Evolutionary conservation across 2,329 filamentous ascomycete genomes (phyloP), one percentile per base, ranked within the genome.

Genomic region (Hymenoscyphus infarciens): DNA sequence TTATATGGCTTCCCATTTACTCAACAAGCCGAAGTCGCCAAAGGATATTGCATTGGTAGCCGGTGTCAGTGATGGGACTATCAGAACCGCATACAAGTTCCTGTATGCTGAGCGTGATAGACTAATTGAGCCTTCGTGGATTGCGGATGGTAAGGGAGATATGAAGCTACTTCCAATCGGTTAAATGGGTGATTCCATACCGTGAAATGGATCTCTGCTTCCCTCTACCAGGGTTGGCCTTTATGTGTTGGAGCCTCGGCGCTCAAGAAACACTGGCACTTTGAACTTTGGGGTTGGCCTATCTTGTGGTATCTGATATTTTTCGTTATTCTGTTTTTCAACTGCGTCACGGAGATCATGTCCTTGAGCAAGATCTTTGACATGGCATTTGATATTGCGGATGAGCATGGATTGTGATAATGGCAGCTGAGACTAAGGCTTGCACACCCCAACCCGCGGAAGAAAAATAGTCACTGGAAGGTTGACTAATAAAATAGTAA

Each of bases 51-150:
- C 92, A 5, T 77, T 78, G 27, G 88, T 95, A 19, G 92, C 91
- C 0, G 91, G 92, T 68, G 95, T 99, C 31, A 97, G 92, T 74
- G 96, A 99, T 73, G 93, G 95, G 61, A 99, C 95, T 0, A 97
- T 99, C 71, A 93, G 96, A 72, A 96, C 91, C 29, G 93, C 94
- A 0, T 99, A 98, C 81, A 95, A 95, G 74, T 87, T 90, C 72
- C 82, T 99, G 57, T 94, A 93, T 74, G 81, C 83, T 19, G 87
- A 89, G 57, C 85, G 87, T 58, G 87, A 94, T 61, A 82, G 85
- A 65, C 78, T 99, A 63, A 85, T 97, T 71, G 87, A 89, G 69
- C 80, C 86, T 59, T 86, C 89, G 64, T 94, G 91, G 86, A 82
- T 94, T 60, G 82, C 83, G 61, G 86, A 87, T 63, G 89, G 89